Evolutionary conservation across 352 stramenopile species (phyloP), one percentile per base, ranked within the genome.

Genomic region (Pythium phragmiticola): DNA sequence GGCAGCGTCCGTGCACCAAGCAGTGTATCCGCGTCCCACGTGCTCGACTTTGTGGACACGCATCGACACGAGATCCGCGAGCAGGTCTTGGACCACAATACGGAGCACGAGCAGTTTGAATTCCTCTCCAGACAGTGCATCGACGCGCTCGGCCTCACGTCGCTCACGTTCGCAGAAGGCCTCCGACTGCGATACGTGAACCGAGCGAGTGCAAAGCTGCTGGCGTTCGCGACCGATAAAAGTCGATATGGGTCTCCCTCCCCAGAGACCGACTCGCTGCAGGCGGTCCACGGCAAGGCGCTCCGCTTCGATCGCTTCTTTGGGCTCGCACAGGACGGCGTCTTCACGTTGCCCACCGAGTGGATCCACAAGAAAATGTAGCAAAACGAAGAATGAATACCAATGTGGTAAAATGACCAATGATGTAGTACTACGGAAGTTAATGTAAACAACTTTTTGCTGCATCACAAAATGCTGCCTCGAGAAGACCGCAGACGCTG

Each of bases 1-100:
- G 78, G 76, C 7, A 34, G 65, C 55, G 66, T 87, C 0, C 75
- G 73, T 57, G 78, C 71, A 8, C 57, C 50, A 56, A 86, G 19
- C 39, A 78, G 53, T 58, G 14, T 39, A 12, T 36, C 50, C 17
- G 60, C 56, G 3, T 11, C 39, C 2, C 14, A 57, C 4, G 54
- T 73, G n/a, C 49, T 69, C 16, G 60, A 73, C 7, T 73, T 73
- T 33, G 5, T 73, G 7, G 55, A 66, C 46, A n/a, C 34, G 3
- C 41, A 66, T 37, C 41, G 55, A 7, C 26, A 34, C 11, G 36
- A 21, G 13, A 69, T 73, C 33, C 66, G 56, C 39, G 50, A 60
- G 7, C 57, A 66, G 28, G 16, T 52, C 11, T 14, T 23, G 12
- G 41, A 57, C 21, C 43, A 47, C 23, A 49, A 42, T 12, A n/a